Base-by-base conservation (phyloP, 2,329 filamentous ascomycete species). In the Claviceps citrina region DNA sequence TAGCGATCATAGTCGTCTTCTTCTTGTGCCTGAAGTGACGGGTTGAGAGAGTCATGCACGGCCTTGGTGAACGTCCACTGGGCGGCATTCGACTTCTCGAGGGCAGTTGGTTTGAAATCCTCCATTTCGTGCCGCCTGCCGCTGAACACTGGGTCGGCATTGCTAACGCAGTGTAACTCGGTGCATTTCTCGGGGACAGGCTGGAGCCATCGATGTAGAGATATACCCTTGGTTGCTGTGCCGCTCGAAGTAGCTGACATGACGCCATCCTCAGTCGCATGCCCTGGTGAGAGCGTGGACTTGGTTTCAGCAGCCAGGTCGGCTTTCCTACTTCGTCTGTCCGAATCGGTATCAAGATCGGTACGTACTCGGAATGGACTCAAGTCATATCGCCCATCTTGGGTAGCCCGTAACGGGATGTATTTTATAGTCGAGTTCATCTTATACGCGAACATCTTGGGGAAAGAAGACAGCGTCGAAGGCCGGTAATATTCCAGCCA, bases 401-500 rank as follows among this genome's bases (percentile, higher is more conserved):
- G 73, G 4, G 77, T 78, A 2, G 77, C 74, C 43, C 80, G 80
- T 43, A 87, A 71, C 9, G 83, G 81, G 25, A 89, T 80, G 54
- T 89, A 87, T 44, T 81, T 82, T 46, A 87, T 76, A 4, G 84
- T 91, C 0, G 84, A 87, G 54, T 89, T 93, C 72, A 96, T 84
- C 54, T 84, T 86, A 60, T 83, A 94, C 0, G 85, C 76, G 55
- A 94, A 95, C 56, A 95, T 82, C 55, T 95, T 98, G 12, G 79
- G 73, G 48, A 96, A 85, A 0, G 85, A 91, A 0, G 91, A 94
- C 1, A 96, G 64, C 0, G 83, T 84, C 7, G 84, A 71, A 0
- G 91, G 91, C 12, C 87, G 78, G 56, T 98, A 98, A 58, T 95
- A 96, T 56, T 98, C 91, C 7, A 91, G 68, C 91, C 91, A 98